Evolutionary conservation across 345 rosid species (phyloP), one percentile per base, ranked within the genome.

Genomic region (Syzygium aromaticum): DNA sequence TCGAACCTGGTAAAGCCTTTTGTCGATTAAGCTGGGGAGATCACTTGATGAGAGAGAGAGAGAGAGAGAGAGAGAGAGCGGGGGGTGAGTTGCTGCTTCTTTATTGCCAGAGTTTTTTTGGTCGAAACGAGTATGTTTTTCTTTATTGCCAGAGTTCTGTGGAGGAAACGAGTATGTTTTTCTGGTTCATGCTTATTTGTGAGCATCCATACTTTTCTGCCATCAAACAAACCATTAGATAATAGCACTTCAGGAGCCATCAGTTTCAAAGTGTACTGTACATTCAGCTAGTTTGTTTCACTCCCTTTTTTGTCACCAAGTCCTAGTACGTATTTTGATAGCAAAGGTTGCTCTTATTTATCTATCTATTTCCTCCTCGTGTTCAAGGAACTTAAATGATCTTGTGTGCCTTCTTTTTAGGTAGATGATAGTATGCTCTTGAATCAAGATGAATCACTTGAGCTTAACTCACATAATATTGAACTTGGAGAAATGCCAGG

Each of bases 391-490:
- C 51, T 57, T 54, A 82, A 25, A 53, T 13, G 38, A 43, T 63
- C n/a, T 86, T 52, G 46, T 33, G 40, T 87, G 53, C 40, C 57
- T 84, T 49, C 53, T 67, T 51, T 51, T 61, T 84, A 56, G 86
- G 51, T 27, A 64, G 90, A 89, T 88, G 89, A 54, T 77, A 57
- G 27, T 25, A 40, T 84, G 86, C 87, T 52, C 87, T 82, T 86
- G 89, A 77, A 59, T 52, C 54, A 63, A 86, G 92, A 89, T 88
- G 89, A 56, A 87, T 67, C 84, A 57, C 87, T 51, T 84, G 90
- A 90, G 84, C 86, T 51, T 90, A 89, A 86, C 64, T 49, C 27
- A 28, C 56, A 54, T 80, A 85, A 84, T 51, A 83, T 82, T 85
- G 88, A 84, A 30, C 52, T 52, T 54, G 86, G 30, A 23, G 87